Evolutionary conservation across 768 basidiomycete genomes (phyloP).

Genomic region (Boletus vermiculosoides): DNA sequence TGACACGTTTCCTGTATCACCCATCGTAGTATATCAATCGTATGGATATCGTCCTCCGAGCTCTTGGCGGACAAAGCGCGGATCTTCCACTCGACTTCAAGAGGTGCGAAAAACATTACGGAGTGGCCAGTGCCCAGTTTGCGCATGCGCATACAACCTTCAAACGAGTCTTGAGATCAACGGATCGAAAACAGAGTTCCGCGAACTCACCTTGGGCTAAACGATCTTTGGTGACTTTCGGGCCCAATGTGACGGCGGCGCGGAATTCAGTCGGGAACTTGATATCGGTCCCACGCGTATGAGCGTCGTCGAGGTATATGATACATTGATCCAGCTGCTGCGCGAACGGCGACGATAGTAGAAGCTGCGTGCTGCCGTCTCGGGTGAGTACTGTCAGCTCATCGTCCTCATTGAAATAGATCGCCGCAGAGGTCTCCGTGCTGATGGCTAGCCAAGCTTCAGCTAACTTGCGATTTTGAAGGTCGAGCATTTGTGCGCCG

Average conservation of each 20-base stretch:
- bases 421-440: constrained; percentile 36
- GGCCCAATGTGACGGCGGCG: constrained; percentile 35
- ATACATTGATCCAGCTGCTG: constrained; percentile 41
- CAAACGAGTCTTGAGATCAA: neutral
- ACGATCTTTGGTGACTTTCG: constrained; percentile 51
- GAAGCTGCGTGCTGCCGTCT: neutral
- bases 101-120: constrained; percentile 44
- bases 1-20: constrained; percentile 42
- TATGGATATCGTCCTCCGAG: constrained; percentile 4
- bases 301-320: constrained; percentile 54
- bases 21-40: constrained; percentile 44
- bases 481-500: constrained; percentile 54
- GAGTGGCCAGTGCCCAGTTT: constrained; percentile 45
- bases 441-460: constrained; percentile 13
- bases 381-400: neutral
- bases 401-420: constrained; percentile 37
- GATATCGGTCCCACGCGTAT: constrained; percentile 49
- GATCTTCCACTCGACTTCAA: constrained; percentile 39
- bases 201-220: constrained; percentile 39
- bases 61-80: constrained; percentile 24
- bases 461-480: constrained; percentile 41
- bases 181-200: too few relatives aligned
- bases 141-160: constrained; percentile 52
- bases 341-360: neutral
- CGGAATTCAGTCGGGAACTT: constrained; percentile 41